These are phyloP conservation scores for Stramenopiles sp. DNA, from an alignment of 352 stramenopile species.

Conservation along the genomic window DNA sequence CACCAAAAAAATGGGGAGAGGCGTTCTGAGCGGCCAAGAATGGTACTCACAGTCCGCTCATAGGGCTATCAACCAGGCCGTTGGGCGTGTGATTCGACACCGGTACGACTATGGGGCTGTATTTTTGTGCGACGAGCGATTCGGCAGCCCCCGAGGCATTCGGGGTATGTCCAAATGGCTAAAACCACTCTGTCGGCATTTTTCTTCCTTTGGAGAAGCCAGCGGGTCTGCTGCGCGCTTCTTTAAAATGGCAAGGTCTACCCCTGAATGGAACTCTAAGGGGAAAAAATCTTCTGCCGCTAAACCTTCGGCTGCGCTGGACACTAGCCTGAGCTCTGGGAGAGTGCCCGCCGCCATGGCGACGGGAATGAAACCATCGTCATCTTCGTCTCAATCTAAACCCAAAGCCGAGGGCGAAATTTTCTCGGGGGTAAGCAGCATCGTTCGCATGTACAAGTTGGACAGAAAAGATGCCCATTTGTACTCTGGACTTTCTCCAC, in stretches of 20 bases:
- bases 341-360: too few species aligned
- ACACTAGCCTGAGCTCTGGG: too few species aligned
- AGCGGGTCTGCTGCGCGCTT: neutral
- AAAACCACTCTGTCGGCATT: neutral
- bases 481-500: too few species aligned
- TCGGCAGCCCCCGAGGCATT: too few species aligned
- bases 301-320: too few species aligned
- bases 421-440: too few species aligned
- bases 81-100: constrained; percentile 96
- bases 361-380: too few species aligned
- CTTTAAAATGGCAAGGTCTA: neutral
- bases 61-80: constrained; percentile 93
- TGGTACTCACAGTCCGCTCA: constrained; percentile 98
- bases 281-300: too few species aligned
- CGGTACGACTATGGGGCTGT: constrained; percentile 91
- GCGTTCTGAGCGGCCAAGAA: constrained; percentile 65
- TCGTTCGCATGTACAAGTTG: too few species aligned
- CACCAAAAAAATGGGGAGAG: neutral
- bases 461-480: too few species aligned
- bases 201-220: neutral
- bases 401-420: too few species aligned
- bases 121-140: constrained; percentile 87
- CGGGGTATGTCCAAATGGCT: neutral
- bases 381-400: too few species aligned
- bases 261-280: neutral